Percentiles rank a stretch among this genome's conserved stretches.
Conservation (phyloP, 306 rosid genomes). For the Gillenia trifoliata region DNA sequence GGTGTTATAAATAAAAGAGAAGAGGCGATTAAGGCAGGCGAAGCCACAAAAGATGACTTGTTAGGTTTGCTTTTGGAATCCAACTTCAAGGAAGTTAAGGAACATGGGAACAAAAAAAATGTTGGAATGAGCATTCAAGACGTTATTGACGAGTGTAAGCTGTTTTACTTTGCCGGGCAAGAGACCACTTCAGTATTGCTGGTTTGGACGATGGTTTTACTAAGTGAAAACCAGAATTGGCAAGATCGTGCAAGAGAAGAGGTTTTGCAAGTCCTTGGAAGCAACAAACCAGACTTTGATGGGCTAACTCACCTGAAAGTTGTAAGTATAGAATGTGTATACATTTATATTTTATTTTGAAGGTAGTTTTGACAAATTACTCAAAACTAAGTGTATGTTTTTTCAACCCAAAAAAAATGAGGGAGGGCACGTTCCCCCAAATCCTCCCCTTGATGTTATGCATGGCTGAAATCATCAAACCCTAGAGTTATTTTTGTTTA, state of each 20-base stretch:
- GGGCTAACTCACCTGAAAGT: constrained; percentile 17
- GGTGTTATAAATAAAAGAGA: constrained; percentile 16
- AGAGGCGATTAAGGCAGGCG: constrained; percentile 11
- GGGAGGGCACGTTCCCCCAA: no score
- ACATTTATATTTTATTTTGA: not conserved
- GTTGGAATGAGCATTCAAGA: constrained; percentile 41
- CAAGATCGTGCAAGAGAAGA: no score
- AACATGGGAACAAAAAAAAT: constrained; percentile 33
- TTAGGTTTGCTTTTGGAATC: constrained; percentile 33
- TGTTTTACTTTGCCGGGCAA: constrained; percentile 37
- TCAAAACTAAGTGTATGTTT: no score
- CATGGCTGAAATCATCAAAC: no score
- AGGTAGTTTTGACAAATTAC: no score
- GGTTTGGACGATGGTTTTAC: no score
- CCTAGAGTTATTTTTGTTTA: no score
- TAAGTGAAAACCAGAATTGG: no score
- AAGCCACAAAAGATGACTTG: constrained; percentile 28
- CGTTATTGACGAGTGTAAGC: constrained; percentile 45
- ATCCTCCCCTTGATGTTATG: not conserved
- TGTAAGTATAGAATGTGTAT: constrained; percentile 8
- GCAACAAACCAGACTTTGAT: constrained; percentile 14
- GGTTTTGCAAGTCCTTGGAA: constrained; percentile 12
- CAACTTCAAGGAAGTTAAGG: constrained; percentile 34
- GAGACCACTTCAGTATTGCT: no score
- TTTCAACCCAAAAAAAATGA: no score